These are phyloP conservation scores for Blastomyces parvus DNA, from an alignment of 2,329 filamentous ascomycete species.

Conservation along the genomic window DNA sequence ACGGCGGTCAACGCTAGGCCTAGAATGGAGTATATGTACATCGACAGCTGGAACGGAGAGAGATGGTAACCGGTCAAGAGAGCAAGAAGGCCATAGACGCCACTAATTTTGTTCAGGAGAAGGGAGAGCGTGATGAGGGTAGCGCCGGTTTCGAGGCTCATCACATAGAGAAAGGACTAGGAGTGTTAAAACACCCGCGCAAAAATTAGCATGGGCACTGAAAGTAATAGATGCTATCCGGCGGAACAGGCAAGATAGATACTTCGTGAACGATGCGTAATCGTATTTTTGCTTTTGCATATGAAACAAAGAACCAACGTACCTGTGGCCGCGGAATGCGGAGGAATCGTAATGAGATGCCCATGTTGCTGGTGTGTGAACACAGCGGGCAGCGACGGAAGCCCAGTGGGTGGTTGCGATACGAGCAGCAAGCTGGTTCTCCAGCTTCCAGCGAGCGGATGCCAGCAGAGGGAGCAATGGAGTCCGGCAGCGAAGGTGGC, in stretches of 20 bases:
- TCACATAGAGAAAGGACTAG: constrained; percentile 77
- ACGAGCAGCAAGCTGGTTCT: background rate
- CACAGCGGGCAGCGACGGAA: background rate
- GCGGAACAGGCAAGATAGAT: background rate
- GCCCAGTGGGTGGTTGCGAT: background rate
- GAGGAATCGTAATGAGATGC: constrained; percentile 33
- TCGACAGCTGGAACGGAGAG: constrained; percentile 72
- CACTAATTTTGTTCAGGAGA: constrained; percentile 85
- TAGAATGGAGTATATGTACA: constrained; percentile 79
- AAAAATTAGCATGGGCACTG: constrained; percentile 3
- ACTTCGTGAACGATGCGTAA: no score
- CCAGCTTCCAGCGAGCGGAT: background rate
- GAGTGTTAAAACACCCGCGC: constrained; percentile 13
- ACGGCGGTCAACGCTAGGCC: constrained; percentile 58
- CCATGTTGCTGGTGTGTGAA: constrained; percentile 24
- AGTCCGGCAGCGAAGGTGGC: background rate
- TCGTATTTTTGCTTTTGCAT: background rate
- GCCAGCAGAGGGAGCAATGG: background rate
- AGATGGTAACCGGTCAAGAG: constrained; percentile 78
- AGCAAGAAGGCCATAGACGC: constrained; percentile 80
- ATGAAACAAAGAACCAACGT: constrained; percentile 15
- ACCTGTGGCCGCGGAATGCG: constrained; percentile 44
- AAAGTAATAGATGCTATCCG: no score
- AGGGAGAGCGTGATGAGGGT: constrained; percentile 76
- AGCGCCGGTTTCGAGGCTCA: constrained; percentile 77